phyloP scores from a whole-genome alignment of 208 protist species.

The Wallacemonas sp. region DNA sequence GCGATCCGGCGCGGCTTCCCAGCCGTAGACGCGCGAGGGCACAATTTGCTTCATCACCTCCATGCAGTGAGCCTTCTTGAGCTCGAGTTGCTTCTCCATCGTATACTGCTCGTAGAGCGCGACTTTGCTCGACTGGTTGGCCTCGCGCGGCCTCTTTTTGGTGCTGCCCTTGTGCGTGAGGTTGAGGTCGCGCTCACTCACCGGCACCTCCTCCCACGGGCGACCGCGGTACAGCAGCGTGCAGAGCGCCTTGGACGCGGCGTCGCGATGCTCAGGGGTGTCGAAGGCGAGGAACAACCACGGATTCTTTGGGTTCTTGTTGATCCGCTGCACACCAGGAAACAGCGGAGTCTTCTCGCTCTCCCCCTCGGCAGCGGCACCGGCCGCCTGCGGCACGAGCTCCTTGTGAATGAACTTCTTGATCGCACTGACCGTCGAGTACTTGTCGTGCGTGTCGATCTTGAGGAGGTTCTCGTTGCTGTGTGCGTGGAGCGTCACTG shows the following conservation, averaged over 20 bases:
- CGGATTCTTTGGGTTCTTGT: conserved; percentile 82
- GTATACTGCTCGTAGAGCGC: conserved; percentile 66
- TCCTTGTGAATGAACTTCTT: conserved; percentile 80
- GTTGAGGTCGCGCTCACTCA: conserved; percentile 60
- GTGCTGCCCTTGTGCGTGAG: conserved; percentile 77
- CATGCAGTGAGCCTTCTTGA: conserved; percentile 76
- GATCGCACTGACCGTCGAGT: conserved; percentile 72
- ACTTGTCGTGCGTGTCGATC: conserved; percentile 85
- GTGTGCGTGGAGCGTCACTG: conserved; percentile 59
- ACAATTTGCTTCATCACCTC: conserved; percentile 57
- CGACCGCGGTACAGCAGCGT: conserved; percentile 52
- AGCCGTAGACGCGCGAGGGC: conserved; percentile 29
- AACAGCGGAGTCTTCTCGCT: conserved; percentile 47
- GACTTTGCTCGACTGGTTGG: conserved; percentile 46
- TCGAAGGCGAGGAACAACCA: conserved; percentile 84
- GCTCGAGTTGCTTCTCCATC: conserved; percentile 78
- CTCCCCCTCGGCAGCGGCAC: neutral
- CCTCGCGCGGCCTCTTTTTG: conserved; percentile 53
- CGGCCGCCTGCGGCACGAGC: conserved; percentile 28
- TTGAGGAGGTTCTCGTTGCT: conserved; percentile 90
- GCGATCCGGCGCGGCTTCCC: conserved; percentile 34
- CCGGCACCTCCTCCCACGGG: conserved; percentile 54
- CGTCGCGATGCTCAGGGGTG: conserved; percentile 53
- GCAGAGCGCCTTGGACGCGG: conserved; percentile 44
- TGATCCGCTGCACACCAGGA: conserved; percentile 75